Evolutionary conservation across 169 alveolate species (phyloP).

Genomic region (Eimeria brunetti): DNA sequence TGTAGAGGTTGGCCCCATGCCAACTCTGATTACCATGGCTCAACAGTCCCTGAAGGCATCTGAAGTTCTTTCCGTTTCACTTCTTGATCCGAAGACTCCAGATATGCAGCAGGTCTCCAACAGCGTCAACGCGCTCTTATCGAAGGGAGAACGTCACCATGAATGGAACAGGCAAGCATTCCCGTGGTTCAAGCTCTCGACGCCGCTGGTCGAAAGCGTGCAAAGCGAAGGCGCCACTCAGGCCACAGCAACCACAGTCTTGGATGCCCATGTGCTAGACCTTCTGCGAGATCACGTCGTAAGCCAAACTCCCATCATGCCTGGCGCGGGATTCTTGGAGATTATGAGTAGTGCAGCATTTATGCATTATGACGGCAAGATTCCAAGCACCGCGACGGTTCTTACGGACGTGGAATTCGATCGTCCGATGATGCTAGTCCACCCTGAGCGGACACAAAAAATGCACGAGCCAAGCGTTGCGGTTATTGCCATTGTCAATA

Average conservation of each 20-base stretch:
- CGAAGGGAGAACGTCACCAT: constrained; percentile 30
- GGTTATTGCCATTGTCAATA: not conserved
- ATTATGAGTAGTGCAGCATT: constrained; percentile 82
- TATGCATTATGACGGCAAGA: constrained; percentile 4
- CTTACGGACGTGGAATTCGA: constrained; percentile 53
- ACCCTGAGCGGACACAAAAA: not conserved
- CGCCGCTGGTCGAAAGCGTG: constrained; percentile 57
- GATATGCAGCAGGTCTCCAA: constrained; percentile 10
- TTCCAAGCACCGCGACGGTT: constrained; percentile 55
- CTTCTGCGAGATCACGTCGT: constrained; percentile 83
- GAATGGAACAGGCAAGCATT: constrained; percentile 71
- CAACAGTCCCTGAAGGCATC: constrained; percentile 66
- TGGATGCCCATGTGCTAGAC: constrained; percentile 27
- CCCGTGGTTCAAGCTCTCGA: constrained; percentile 70
- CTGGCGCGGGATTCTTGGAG: constrained; percentile 85
- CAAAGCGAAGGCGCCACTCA: not conserved
- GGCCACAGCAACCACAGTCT: constrained; percentile 45
- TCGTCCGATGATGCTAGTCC: constrained; percentile 43
- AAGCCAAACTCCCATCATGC: constrained; percentile 80
- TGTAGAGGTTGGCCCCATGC: constrained; percentile 84
- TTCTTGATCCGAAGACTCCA: constrained; percentile 37
- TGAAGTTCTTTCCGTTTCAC: constrained; percentile 49
- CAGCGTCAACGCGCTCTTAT: constrained; percentile 4
- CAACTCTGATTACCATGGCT: constrained; percentile 80
- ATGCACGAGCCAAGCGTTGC: constrained; percentile 6